Evolutionary conservation across 441 rosid genomes (phyloP).

Genomic region (Bocquillonia castaneifolia): DNA sequence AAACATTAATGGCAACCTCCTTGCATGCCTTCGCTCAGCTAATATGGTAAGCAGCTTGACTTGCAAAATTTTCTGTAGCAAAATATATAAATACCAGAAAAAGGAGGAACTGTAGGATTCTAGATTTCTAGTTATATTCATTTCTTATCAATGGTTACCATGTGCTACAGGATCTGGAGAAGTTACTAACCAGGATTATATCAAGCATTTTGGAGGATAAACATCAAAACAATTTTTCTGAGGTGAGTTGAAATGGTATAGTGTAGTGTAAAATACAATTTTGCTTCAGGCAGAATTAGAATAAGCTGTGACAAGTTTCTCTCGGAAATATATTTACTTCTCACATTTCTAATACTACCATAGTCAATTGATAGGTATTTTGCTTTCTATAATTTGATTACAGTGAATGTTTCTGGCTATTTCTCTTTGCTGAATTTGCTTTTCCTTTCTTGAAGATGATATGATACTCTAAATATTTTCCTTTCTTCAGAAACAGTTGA

Average conservation of each 20-base stretch:
- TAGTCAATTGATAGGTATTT: background rate
- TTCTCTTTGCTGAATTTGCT: constrained; percentile 1
- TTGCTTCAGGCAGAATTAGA: no score
- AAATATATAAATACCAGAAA: background rate
- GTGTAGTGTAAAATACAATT: no score
- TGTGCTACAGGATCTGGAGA: constrained; percentile 47
- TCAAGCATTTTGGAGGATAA: constrained; percentile 42
- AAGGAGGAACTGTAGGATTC: constrained; percentile 3
- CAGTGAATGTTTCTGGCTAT: background rate
- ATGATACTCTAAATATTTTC: background rate
- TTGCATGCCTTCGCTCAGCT: constrained; percentile 33
- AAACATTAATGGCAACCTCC: constrained; percentile 49
- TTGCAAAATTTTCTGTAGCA: background rate
- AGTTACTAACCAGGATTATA: constrained; percentile 41
- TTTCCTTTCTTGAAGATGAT: background rate
- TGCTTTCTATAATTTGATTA: background rate
- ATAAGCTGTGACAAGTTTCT: no score
- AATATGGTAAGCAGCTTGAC: constrained; percentile 40
- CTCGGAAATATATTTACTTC: background rate
- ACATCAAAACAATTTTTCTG: constrained; percentile 30
- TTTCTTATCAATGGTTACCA: background rate
- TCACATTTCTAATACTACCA: background rate
- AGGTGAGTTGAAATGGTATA: constrained; percentile 51
- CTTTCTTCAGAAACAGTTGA: constrained; percentile 39
- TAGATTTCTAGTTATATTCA: background rate